Conservation (phyloP, 2,329 filamentous ascomycete genomes). For the Sarocladium kiliense region DNA sequence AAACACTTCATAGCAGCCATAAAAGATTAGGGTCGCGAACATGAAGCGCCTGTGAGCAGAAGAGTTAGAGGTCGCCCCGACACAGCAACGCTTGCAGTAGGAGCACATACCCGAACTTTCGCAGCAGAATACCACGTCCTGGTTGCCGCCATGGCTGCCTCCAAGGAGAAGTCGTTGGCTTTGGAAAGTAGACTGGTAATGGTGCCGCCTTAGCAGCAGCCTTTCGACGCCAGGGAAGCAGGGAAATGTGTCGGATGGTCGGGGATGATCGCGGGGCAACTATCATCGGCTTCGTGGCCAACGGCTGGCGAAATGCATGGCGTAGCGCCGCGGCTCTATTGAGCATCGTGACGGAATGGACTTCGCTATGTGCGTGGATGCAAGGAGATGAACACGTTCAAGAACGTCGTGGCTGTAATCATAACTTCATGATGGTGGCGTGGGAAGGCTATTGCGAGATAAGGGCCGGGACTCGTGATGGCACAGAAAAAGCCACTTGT, state of each 20-base stretch:
- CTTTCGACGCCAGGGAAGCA: slow-evolving; percentile 27
- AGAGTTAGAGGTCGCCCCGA: not conserved
- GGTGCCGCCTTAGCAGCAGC: slow-evolving; percentile 12
- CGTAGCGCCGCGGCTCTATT: slow-evolving; percentile 16
- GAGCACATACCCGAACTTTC: slow-evolving; percentile 23
- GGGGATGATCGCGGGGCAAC: slow-evolving; percentile 17
- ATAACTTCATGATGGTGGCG: slow-evolving; percentile 7
- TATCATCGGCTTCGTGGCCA: slow-evolving; percentile 14
- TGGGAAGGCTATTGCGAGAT: not conserved
- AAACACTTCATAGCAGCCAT: slow-evolving; percentile 39
- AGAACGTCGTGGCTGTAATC: not conserved
- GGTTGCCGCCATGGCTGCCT: slow-evolving; percentile 5
- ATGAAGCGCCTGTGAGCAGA: slow-evolving; percentile 10
- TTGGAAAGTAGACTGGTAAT: slow-evolving; percentile 29
- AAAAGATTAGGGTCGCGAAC: slow-evolving; percentile 26
- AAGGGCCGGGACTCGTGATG: not conserved
- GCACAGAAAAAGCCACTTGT: not conserved
- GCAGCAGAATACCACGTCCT: slow-evolving; percentile 17
- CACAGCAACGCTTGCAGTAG: not conserved
- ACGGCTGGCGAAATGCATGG: slow-evolving; percentile 13
- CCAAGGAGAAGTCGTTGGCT: slow-evolving; percentile 3
- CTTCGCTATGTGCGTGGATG: not conserved
- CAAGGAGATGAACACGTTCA: not conserved
- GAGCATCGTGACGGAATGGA: slow-evolving; percentile 11
- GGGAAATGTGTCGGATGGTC: slow-evolving; percentile 23